phyloP scores from a whole-genome alignment of 257 asterid species.

The Catharanthus roseus region DNA sequence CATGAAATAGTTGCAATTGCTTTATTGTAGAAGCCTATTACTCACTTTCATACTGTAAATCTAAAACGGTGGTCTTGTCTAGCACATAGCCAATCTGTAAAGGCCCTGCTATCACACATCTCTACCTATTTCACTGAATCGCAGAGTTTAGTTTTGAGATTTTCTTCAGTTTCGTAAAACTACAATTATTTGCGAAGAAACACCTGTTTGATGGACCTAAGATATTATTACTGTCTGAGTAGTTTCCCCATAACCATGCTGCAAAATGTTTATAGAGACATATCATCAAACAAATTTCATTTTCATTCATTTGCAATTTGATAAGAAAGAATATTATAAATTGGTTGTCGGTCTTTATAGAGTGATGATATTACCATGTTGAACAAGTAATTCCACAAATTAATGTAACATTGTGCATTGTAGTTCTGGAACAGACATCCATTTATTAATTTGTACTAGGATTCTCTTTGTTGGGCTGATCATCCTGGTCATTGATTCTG shows the following conservation, averaged over 20 bases:
- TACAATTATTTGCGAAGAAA: too few relatives aligned
- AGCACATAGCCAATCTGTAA: neutral
- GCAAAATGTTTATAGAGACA: neutral
- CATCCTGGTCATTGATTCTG: neutral
- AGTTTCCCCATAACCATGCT: neutral
- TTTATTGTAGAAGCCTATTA: too few relatives aligned
- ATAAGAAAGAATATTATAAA: neutral
- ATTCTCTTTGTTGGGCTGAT: neutral
- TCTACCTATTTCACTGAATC: too few relatives aligned
- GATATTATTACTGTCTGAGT: neutral
- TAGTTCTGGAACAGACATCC: neutral
- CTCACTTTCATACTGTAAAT: neutral
- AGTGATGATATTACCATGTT: too few relatives aligned
- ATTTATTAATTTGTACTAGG: neutral
- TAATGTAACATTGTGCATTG: too few relatives aligned
- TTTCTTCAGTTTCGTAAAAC: too few relatives aligned
- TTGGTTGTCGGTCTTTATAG: neutral
- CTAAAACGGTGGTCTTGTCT: neutral
- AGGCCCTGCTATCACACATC: neutral
- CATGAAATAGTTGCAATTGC: neutral
- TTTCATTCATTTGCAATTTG: neutral
- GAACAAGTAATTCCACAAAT: neutral
- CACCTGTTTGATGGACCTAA: neutral
- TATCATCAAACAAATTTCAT: neutral
- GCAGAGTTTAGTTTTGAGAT: too few relatives aligned